Base-by-base conservation (phyloP, 2,329 filamentous ascomycete genomes). In the Alternaria rosae region DNA sequence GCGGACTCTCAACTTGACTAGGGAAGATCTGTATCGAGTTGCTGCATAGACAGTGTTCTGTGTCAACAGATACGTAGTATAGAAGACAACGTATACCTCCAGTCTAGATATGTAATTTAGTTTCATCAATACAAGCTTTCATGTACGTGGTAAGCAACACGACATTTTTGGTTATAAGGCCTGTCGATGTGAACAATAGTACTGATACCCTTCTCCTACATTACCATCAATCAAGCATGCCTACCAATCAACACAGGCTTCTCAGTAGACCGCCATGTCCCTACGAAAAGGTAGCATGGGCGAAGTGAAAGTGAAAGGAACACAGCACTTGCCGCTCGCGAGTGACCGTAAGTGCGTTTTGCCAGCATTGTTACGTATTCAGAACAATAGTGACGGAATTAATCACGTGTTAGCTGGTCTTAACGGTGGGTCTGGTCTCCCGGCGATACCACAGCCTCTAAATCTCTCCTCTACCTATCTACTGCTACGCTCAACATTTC, bases 131-230 rank as follows among this genome's bases (percentile, higher is more conserved):
- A 3, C 3, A 17, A 38, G 35, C 35, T 15, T 6, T 9, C 0
- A 38, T 38, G 35, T 38, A 38, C 8, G 8, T 9, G 35, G 35
- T 9, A 38, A 17, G 35, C 35, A 9, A 17, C 35, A 38, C 15
- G 0, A 38, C 11, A 0, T 11, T 9, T 17, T 0, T 2, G 8
- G 17, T 3, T 1, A 38, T 2, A 5, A 38, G 11, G 8, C 35
- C n/a, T 17, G 3, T 17, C 6, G 15, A 38, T 38, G 35, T 38
- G 17, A n/a, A 38, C 8, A 2, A 10, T 6, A 17, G 35, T 38
- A 11, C 35, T 9, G 4, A 3, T 10, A 9, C 15, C n/a, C n/a
- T n/a, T n/a, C 6, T 5, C 8, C 15, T 10, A 3, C 2, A 10
- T 38, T 0, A 38, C 17, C 15, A 38, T 38, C 35, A 9, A 38